phyloP scores from a whole-genome alignment of 805 yeast species.

The Saccharomycopsis schoenii region DNA sequence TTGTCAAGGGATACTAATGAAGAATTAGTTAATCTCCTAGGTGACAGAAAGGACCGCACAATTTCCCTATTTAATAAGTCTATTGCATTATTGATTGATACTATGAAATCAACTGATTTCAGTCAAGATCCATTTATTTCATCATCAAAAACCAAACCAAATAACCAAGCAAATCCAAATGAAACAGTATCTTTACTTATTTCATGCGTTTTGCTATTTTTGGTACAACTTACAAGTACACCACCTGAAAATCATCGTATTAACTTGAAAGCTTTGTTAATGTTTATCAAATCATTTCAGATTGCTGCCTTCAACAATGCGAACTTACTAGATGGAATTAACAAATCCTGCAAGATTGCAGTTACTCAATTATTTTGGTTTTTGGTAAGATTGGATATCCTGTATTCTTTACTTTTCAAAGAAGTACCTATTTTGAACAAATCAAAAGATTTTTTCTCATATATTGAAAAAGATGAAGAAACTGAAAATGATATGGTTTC shows the following conservation, averaged over 20 bases:
- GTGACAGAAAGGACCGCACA: not conserved
- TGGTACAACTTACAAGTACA: conserved; percentile 9
- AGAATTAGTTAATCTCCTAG: not conserved
- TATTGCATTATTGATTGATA: conserved; percentile 4
- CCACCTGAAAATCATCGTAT: conserved; percentile 4
- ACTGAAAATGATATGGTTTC: not conserved
- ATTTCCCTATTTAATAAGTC: conserved; percentile 7
- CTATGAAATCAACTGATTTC: not conserved
- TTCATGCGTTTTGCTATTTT: conserved; percentile 9
- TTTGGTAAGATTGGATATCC: conserved; percentile 11
- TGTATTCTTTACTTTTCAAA: conserved; percentile 6
- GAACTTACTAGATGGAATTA: not conserved
- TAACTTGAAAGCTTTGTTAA: conserved; percentile 3
- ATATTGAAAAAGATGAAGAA: not conserved
- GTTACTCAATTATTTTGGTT: conserved; percentile 10
- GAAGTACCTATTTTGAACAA: conserved; percentile 2
- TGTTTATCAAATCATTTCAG: conserved; percentile 7
- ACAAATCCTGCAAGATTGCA: not conserved
- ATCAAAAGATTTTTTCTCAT: not conserved
- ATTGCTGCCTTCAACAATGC: conserved; percentile 5
- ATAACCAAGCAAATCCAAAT: not conserved
- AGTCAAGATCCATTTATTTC: not conserved
- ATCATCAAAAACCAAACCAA: not conserved
- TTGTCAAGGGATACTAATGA: not conserved
- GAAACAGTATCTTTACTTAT: not conserved